Evolutionary conservation across 768 basidiomycete species (phyloP).

Genomic region (Suillus plorans): DNA sequence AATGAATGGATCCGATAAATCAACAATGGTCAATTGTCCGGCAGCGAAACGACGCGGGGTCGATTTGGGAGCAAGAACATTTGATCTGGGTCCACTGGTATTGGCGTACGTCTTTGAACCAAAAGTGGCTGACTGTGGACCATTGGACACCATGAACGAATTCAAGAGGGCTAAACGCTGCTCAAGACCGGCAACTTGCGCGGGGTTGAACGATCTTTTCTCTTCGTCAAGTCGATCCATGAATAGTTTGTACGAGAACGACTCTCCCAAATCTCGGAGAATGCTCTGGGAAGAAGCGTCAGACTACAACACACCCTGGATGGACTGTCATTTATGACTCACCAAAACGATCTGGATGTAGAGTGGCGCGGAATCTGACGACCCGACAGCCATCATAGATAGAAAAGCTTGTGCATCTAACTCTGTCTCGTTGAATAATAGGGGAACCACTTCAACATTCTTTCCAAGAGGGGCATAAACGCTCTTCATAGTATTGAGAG

Average conservation of each 20-base stretch:
- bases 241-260: conserved; percentile 47
- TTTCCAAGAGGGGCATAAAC: conserved; percentile 47
- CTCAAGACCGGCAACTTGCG: conserved; percentile 49
- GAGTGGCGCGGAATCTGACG: conserved; percentile 51
- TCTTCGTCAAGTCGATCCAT: conserved; percentile 37
- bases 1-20: conserved; percentile 64
- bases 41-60: conserved; percentile 34
- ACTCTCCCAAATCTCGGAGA: conserved; percentile 54
- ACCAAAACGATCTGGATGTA: conserved; percentile 65
- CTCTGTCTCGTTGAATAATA: conserved; percentile 51
- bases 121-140: neutral
- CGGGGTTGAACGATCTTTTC: conserved; percentile 48
- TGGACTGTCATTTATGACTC: conserved; percentile 17
- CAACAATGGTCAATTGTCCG: conserved; percentile 59
- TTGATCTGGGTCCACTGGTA: neutral
- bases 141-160: conserved; percentile 42
- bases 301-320: conserved; percentile 1
- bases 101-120: neutral
- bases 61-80: neutral
- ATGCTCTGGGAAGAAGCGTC: conserved; percentile 39
- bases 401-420: conserved; percentile 59
- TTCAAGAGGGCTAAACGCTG: conserved; percentile 55
- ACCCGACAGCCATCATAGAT: conserved; percentile 63
- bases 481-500: conserved; percentile 47
- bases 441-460: conserved; percentile 44